Evolutionary conservation across 2,329 filamentous ascomycete species (phyloP).

Genomic region (Colletotrichum sp.): DNA sequence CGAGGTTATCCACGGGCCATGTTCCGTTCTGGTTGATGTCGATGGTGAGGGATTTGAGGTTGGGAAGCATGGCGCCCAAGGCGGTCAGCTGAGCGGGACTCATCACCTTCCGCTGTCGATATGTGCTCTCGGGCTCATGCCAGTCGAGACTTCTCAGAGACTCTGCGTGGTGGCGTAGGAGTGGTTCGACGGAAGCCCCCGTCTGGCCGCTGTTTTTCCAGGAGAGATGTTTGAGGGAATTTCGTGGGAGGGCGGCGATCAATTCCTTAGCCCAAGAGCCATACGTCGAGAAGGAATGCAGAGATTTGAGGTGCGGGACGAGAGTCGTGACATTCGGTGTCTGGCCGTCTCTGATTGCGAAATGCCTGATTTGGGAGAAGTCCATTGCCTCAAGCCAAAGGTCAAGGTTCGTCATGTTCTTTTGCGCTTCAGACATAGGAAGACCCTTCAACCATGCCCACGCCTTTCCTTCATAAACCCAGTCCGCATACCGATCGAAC

Average conservation of each 20-base stretch:
- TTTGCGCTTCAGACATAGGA: neutral
- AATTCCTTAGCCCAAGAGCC: neutral
- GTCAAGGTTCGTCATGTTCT: constrained; percentile 1
- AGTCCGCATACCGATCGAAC: neutral
- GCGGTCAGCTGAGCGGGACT: neutral
- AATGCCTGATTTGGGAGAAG: neutral
- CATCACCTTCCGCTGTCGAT: neutral
- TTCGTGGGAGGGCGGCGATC: neutral
- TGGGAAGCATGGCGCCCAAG: neutral
- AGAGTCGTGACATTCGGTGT: neutral
- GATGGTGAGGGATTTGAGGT: neutral
- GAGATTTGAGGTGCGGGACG: neutral
- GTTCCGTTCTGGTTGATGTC: constrained; percentile 10
- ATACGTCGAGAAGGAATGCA: neutral
- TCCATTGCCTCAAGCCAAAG: constrained; percentile 12
- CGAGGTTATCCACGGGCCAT: neutral
- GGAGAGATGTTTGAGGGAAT: neutral
- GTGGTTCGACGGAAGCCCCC: neutral
- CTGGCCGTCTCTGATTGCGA: neutral
- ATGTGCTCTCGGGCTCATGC: neutral
- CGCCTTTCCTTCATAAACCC: neutral
- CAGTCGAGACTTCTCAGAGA: neutral
- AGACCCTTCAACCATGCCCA: neutral
- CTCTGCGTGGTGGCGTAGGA: neutral
- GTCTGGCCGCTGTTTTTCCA: neutral